Base-by-base conservation (phyloP, 179 eudicot species). In the Vitellaria paradoxa region DNA sequence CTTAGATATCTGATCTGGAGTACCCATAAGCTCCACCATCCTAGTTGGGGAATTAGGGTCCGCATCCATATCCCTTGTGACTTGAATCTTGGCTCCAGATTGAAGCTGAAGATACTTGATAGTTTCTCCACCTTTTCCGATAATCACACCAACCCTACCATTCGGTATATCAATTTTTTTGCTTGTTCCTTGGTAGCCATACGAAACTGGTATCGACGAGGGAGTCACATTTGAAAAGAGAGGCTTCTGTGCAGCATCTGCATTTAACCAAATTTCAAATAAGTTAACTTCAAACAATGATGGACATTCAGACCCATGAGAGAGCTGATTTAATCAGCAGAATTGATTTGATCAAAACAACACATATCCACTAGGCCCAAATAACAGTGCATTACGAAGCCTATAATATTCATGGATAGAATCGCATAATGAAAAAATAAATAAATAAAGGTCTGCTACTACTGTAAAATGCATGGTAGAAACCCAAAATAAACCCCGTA, bases 11-110 rank as follows among this genome's bases (percentile, higher is more conserved):
- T 92, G 92, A 75, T 96, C 99, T 30, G 87, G 85, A 78, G 85
- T 88, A 63, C 99, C 99, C 84, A 78, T 88, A 47, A 94, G 86
- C 81, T 96, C 99, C 76, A 96, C 99, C n/a, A 40, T 79, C 74
- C 99, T 89, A 37, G 87, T 84, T 56, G 78, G 80, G 24, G 85
- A 81, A 84, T 77, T 82, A 9, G 88, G 99, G 72, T 93, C 96
- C 55, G 97, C 94, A 82, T 96, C 99, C 77, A 86, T 81, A 80
- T 96, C 99, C 80, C 94, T 85, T 17, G 99, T 93, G 61, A 93
- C 92, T 81, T 96, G 99, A 72, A 96, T 96, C 87, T 89, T 93
- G 47, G 99, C 98, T 57, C 99, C 99, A 26, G 99, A 96, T 65
- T 94, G 97, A 68, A 69, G 78, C 81, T 96, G 99, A 77, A 96